Base-by-base conservation (phyloP, 306 rosid species). In the Dalbergia oliveri region DNA sequence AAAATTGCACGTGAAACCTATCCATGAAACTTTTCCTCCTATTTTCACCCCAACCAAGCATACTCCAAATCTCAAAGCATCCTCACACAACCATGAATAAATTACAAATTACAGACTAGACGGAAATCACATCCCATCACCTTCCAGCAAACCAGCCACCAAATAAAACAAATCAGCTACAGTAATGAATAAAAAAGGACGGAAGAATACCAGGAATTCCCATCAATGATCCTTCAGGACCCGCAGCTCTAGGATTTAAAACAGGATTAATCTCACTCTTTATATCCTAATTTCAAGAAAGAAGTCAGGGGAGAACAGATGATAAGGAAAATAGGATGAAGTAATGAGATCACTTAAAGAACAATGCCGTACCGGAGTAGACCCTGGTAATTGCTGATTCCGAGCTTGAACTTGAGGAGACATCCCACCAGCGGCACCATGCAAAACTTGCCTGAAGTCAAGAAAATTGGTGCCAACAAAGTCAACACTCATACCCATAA, bases 381-480 rank as follows among this genome's bases (percentile, higher is more conserved):
- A 89, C 84, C 97, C 99, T 31, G 94, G 88, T 78, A 93, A 71
- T 78, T 90, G 99, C 87, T 92, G 99, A 86, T 84, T 88, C 66
- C 94, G 92, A 63, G 92, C 89, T 89, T 96, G 99, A 82, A 89
- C 94, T 88, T 96, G 99, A 58, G 94, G 91, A 89, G 97, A 88
- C 92, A 96, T 91, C 54, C 93, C 97, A 59, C 97, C 98, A 26
- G 92, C 87, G 68, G 98, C 15, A 72, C 89, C 91, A 70, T 93
- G 99, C 92, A 95, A 84, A 58, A 91, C 97, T 90, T 93, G 99
- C 86, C 99, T 95, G 91, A 72, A 88, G 88, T 77, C 75, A 78
- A 81, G 60, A 60, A 60, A 18, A 35, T 69, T 37, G 33, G 67
- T 56, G 71, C 77, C 23, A 34, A 60, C 69, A 60, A 76, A 41